A percentile compares a stretch with the other conserved stretches of the same genome.
phyloP scores from a whole-genome alignment of 73 alveolate genomes.

The Blepharisma japonicum region DNA sequence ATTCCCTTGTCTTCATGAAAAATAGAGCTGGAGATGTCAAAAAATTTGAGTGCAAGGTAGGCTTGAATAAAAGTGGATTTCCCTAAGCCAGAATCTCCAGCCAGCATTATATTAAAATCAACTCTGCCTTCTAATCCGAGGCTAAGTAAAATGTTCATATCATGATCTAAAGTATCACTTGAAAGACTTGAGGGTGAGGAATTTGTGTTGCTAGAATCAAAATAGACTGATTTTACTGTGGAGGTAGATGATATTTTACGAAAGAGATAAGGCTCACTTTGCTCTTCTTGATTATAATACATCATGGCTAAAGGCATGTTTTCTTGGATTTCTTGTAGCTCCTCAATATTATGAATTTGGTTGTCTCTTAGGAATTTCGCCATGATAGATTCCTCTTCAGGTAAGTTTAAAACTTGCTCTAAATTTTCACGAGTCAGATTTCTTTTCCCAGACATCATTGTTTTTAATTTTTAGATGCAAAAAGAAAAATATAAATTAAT shows the following conservation, averaged over 20 bases:
- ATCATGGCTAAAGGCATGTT: constrained; percentile 30
- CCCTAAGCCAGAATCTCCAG: constrained; percentile 32
- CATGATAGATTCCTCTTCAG: background rate
- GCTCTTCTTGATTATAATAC: background rate
- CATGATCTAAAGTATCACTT: background rate
- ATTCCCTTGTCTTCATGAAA: background rate
- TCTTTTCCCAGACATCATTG: too few relatives aligned
- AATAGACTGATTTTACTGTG: constrained; percentile 21
- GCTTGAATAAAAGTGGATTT: constrained; percentile 14
- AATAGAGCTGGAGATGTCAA: background rate
- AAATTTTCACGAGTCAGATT: constrained; percentile 12
- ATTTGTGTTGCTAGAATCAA: background rate
- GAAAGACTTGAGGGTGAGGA: background rate
- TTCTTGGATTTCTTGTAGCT: constrained; percentile 2
- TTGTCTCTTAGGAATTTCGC: constrained; percentile 16
- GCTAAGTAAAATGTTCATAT: background rate
- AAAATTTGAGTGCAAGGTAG: constrained; percentile 16
- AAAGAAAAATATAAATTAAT: too few relatives aligned
- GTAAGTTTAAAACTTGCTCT: background rate
- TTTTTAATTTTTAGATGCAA: too few relatives aligned
- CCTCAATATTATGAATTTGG: background rate
- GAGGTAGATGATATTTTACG: constrained; percentile 4
- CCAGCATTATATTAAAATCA: constrained; percentile 15
- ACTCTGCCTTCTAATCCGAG: background rate
- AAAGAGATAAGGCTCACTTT: constrained; percentile 17